Percentiles rank a stretch among this genome's conserved stretches.
phyloP scores from a whole-genome alignment of 306 rosid species.

The Lathyrus sativus region DNA sequence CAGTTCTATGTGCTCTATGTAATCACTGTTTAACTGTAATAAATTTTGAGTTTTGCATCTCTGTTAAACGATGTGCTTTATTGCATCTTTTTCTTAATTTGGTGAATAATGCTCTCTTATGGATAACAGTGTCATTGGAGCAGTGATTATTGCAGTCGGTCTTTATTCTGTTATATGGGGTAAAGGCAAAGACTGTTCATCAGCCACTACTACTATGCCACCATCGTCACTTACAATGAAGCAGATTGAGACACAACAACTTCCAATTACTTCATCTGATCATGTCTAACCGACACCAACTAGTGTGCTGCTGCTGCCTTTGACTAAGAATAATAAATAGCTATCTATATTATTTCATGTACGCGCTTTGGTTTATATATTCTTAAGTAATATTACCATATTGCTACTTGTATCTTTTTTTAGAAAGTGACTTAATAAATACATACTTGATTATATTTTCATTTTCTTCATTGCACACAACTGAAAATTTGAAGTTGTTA shows the following conservation, averaged over 20 bases:
- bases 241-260: constrained; percentile 37
- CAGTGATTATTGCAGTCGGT: constrained; percentile 61
- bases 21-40: no score
- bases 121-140: constrained; percentile 61
- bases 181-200: constrained; percentile 58
- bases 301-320: constrained; percentile 6
- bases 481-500: no score
- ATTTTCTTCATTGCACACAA: neutral
- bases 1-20: no score
- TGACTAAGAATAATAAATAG: constrained; percentile 14
- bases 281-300: neutral
- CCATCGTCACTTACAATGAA: constrained; percentile 14
- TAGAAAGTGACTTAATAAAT: neutral
- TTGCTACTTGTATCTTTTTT: neutral
- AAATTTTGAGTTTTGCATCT: no score
- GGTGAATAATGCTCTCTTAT: no score
- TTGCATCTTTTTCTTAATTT: no score
- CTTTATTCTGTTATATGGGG: constrained; percentile 87
- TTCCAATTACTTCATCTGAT: constrained; percentile 35
- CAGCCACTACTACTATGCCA: neutral
- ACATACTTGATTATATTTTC: neutral
- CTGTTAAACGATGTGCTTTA: no score
- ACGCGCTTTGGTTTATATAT: neutral
- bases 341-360: constrained; percentile 13
- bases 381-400: neutral